Base-by-base conservation (phyloP, 345 rosid species). In the Anastatica hierochuntica region DNA sequence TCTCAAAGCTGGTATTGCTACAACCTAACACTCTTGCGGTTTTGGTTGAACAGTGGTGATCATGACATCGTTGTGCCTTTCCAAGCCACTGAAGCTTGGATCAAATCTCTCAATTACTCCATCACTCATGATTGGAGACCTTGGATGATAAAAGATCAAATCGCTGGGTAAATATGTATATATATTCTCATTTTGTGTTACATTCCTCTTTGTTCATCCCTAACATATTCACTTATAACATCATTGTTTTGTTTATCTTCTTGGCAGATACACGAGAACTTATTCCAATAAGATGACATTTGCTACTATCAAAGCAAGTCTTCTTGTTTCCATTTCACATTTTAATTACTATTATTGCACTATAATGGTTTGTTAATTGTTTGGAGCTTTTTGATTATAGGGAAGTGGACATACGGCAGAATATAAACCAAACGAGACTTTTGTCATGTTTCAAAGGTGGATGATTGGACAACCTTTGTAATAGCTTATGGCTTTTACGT, bases 1-100 rank as follows among this genome's bases (percentile, higher is more conserved):
- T n/a, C n/a, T n/a, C n/a, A n/a, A n/a, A n/a, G n/a, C n/a, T n/a
- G n/a, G n/a, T n/a, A n/a, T n/a, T n/a, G n/a, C n/a, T n/a, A n/a
- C n/a, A n/a, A n/a, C n/a, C n/a, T n/a, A n/a, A n/a, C n/a, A n/a
- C n/a, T n/a, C n/a, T n/a, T n/a, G n/a, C n/a, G n/a, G n/a, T n/a
- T n/a, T n/a, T n/a, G n/a, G n/a, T n/a, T n/a, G 16, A 19, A 62
- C 66, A 83, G 86, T 21, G 84, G 87, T 2, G 87, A 83, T 43
- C 90, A 72, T 16, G 87, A 83, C 63, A 12, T 73, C 51, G 0
- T 15, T 0, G 55, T 76, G 17, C 78, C 90, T 4, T 74, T 57
- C 58, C 1, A 69, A 61, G 84, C 68, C 29, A 78, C 90, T 43
- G 75, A 80, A 71, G 81, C 72, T n/a, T 83, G 90, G 84, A 78